These are phyloP conservation scores for Chimonanthus praecox DNA, from an alignment of 164 flowering plant species.

Conservation along the genomic window DNA sequence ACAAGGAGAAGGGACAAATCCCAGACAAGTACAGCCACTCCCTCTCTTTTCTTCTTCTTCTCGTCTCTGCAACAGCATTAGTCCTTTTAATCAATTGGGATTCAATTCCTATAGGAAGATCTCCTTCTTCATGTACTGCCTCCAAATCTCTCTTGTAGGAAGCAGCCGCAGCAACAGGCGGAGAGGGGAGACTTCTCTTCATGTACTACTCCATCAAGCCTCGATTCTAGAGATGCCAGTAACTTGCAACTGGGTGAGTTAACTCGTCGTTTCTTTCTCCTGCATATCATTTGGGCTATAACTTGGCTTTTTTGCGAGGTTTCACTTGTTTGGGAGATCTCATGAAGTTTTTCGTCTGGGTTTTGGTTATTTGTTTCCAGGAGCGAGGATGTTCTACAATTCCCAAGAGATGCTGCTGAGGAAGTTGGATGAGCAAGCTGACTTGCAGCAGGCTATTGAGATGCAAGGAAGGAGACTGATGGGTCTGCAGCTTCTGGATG, in stretches of 20 bases:
- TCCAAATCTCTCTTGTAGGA: conserved; percentile 29
- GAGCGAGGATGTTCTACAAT: conserved; percentile 61
- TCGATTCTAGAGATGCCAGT: conserved; percentile 71
- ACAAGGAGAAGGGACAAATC: conserved; percentile 96
- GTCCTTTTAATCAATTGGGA: no score
- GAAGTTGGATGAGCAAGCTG: conserved; percentile 73
- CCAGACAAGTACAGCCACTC: conserved; percentile 59
- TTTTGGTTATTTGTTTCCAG: conserved; percentile 15
- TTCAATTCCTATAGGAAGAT: no score
- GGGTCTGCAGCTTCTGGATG: conserved; percentile 68
- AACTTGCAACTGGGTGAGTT: conserved; percentile 68
- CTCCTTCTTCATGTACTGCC: neutral
- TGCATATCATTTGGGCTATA: no score
- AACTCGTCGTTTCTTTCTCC: neutral
- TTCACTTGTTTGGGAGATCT: no score
- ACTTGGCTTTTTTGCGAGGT: neutral
- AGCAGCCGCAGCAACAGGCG: conserved; percentile 36
- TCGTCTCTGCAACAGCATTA: no score
- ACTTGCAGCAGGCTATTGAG: conserved; percentile 80
- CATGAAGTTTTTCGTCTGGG: neutral
- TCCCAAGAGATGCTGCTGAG: conserved; percentile 63
- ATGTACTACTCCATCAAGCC: conserved; percentile 61
- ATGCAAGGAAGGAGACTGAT: conserved; percentile 68
- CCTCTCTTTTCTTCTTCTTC: neutral
- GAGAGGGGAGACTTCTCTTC: conserved; percentile 65